These are phyloP conservation scores for Juglanconis juglandina DNA, from an alignment of 2,329 filamentous ascomycete species.

Conservation along the genomic window DNA sequence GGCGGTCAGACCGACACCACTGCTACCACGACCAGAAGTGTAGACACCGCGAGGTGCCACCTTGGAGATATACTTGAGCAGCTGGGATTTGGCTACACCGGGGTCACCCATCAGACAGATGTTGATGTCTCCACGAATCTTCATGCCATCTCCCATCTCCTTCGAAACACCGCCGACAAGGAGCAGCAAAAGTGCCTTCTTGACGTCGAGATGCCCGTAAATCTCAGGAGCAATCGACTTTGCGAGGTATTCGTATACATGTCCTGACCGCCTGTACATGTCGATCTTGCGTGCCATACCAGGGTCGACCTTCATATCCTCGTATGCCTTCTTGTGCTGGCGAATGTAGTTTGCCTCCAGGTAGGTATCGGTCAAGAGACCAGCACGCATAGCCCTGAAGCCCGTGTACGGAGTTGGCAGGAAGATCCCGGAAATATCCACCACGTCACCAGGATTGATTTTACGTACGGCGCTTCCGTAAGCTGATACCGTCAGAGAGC, in stretches of 20 bases:
- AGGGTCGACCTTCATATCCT: conserved; percentile 81
- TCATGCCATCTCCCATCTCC: conserved; percentile 96
- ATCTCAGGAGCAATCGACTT: conserved; percentile 98
- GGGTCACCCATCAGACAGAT: conserved; percentile 98
- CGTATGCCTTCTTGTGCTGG: conserved; percentile 98
- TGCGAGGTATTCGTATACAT: conserved; percentile 92
- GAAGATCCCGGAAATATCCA: conserved; percentile 94
- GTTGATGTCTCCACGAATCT: conserved; percentile 98
- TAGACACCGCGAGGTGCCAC: conserved; percentile 90
- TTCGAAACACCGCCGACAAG: conserved; percentile 96
- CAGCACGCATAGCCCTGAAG: conserved; percentile 94
- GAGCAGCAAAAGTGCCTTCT: conserved; percentile 93
- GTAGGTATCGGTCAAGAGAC: conserved; percentile 95
- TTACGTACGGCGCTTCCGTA: conserved; percentile 81
- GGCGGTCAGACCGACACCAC: conserved; percentile 76
- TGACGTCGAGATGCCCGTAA: conserved; percentile 92
- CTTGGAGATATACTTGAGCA: conserved; percentile 97
- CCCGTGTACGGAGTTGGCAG: conserved; percentile 97
- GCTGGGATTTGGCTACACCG: conserved; percentile 97
- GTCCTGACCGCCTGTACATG: conserved; percentile 77
- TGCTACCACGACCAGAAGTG: conserved; percentile 76
- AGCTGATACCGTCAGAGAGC: conserved; percentile 84
- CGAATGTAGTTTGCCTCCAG: conserved; percentile 89
- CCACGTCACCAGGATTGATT: conserved; percentile 88
- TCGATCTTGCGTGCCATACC: conserved; percentile 79